Evolutionary conservation across 805 yeast genomes (phyloP).

Genomic region (Candida krabiensis): DNA sequence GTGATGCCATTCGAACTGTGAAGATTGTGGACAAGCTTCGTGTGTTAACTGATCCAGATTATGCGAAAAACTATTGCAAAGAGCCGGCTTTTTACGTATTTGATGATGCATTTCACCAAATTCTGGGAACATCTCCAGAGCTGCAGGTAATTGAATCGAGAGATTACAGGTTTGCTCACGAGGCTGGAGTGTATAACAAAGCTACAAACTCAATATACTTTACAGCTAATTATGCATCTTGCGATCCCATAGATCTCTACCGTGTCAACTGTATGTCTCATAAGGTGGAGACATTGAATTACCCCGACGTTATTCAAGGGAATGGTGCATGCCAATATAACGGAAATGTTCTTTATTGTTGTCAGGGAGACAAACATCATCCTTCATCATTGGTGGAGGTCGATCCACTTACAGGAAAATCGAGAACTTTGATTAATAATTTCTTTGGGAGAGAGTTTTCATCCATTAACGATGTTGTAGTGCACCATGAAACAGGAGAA

Average conservation of each 20-base stretch:
- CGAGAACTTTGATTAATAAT: slow-evolving; percentile 7
- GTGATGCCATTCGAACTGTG: too few relatives aligned
- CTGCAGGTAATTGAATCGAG: slow-evolving; percentile 2
- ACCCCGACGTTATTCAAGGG: slow-evolving; percentile 7
- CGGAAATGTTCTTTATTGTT: slow-evolving; percentile 9
- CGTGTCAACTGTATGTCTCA: slow-evolving; percentile 7
- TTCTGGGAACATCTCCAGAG: slow-evolving; percentile 5
- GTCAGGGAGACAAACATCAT: slow-evolving; percentile 3
- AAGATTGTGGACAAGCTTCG: slow-evolving; percentile 6
- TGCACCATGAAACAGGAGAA: slow-evolving; percentile 11
- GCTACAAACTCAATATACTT: slow-evolving; percentile 8
- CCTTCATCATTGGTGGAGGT: slow-evolving; percentile 10
- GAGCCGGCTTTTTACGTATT: slow-evolving; percentile 6
- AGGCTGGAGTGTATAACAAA: slow-evolving; percentile 12
- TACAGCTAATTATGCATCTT: slow-evolving; percentile 7
- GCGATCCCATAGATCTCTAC: slow-evolving; percentile 7
- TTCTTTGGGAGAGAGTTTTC: slow-evolving; percentile 11
- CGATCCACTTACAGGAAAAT: slow-evolving; percentile 6
- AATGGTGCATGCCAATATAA: slow-evolving; percentile 11
- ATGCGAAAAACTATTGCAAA: slow-evolving; percentile 1
- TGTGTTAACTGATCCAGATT: slow-evolving; percentile 4
- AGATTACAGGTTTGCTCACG: slow-evolving; percentile 10
- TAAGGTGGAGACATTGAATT: slow-evolving; percentile 4
- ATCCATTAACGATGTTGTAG: slow-evolving; percentile 12
- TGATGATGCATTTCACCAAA: slow-evolving; percentile 2